Percentiles rank a stretch among this genome's conserved stretches.
These are phyloP conservation scores for Pinus tabuliformis DNA, from an alignment of 75 land plant genomes.

Conservation along the genomic window DNA sequence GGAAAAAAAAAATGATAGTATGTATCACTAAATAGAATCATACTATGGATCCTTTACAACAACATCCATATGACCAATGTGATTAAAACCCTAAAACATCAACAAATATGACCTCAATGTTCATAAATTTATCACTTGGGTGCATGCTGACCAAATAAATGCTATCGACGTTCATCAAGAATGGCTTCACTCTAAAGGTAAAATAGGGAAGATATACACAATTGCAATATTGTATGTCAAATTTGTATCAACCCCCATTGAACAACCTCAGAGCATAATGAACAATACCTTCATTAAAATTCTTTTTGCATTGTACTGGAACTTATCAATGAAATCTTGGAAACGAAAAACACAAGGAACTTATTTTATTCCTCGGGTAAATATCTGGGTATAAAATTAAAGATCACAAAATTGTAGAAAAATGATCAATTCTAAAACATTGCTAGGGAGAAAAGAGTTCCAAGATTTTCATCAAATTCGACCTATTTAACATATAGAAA, in stretches of 20 bases:
- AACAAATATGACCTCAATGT: background rate
- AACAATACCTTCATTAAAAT: slow-evolving; percentile 89
- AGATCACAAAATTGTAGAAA: background rate
- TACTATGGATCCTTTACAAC: slow-evolving; percentile 89
- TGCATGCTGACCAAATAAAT: background rate
- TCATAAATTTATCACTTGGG: background rate
- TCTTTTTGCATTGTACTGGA: slow-evolving; percentile 96
- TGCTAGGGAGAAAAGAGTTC: background rate
- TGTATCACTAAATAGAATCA: background rate
- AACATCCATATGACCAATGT: slow-evolving; percentile 88
- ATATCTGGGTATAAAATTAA: background rate
- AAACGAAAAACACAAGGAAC: slow-evolving; percentile 4
- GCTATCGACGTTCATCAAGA: background rate
- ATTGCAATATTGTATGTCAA: background rate
- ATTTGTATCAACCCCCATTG: background rate
- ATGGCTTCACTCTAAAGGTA: background rate
- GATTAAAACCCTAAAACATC: slow-evolving; percentile 77
- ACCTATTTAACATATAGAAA: no score
- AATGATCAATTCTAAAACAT: background rate
- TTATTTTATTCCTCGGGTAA: background rate
- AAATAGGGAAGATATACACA: background rate
- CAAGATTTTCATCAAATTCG: no score
- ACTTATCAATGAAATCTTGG: slow-evolving; percentile 95
- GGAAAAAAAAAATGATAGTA: background rate
- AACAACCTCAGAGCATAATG: background rate